Evolutionary conservation across 345 rosid genomes (phyloP), one percentile per base, ranked within the genome.

Genomic region (Populus pruinosa): DNA sequence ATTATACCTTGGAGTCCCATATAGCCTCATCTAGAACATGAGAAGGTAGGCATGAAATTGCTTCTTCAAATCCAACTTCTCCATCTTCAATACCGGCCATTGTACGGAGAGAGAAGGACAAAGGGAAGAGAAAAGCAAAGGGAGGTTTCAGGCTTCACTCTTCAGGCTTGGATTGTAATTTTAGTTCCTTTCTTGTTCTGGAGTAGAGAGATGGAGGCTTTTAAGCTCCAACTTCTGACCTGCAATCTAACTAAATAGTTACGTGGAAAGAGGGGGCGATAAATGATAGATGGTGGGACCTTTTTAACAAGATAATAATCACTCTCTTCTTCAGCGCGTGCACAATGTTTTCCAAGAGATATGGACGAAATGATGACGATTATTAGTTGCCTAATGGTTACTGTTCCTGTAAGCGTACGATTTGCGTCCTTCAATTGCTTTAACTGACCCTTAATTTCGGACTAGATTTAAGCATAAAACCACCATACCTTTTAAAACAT

Each of bases 221-320:
- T 80, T 75, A 77, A 16, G 70, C 79, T 85, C 93, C 92, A 87
- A 86, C 95, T 85, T 87, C 87, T 73, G 80, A 94, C 97, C 97
- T 87, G 97, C 86, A 89, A 80, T 88, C 69, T 78, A 91, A 86
- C 94, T 88, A 89, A 82, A 81, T 86, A 80, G 68, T 76, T 74
- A 29, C 72, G 74, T 75, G 76, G 69, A 61, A 70, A 63, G 29
- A 23, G 16, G 70, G 7, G 17, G 35, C 6, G 35, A 9, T 6
- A 6, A 27, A 66, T 44, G 31, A 71, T 47, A 5, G 59, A 14
- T 43, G 4, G 67, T 41, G 81, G 74, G 70, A 2, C 73, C 78
- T 9, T 13, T 35, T 23, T 21, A 1, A 5, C 20, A 10, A 6
- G 27, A 31, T 17, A 5, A 0, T 44, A 14, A 17, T 18, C 25